These are phyloP conservation scores for Solanum bukasovii DNA, from an alignment of 257 asterid species.

Conservation along the genomic window DNA sequence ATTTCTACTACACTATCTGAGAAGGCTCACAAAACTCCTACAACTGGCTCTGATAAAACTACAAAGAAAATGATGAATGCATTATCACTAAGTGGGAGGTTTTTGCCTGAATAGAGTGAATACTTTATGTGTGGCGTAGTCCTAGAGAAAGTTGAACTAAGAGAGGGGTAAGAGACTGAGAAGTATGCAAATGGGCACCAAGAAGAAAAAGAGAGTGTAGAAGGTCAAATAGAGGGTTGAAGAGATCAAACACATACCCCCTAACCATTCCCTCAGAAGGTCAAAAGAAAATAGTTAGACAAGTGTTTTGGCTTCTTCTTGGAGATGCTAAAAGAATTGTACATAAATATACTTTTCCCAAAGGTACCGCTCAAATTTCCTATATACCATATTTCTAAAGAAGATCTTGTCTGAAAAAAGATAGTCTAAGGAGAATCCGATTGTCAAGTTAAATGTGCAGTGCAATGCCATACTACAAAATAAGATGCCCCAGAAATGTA, in stretches of 20 bases:
- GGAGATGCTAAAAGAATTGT: background rate
- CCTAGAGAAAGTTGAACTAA: background rate
- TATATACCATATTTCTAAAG: too few relatives aligned
- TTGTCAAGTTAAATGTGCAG: background rate
- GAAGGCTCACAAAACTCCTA: background rate
- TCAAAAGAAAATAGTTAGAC: background rate
- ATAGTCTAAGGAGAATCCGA: background rate
- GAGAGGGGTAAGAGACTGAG: background rate
- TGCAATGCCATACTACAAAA: background rate
- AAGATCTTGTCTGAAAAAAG: background rate
- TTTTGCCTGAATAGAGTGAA: background rate
- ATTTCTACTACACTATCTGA: background rate
- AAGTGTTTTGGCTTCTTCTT: background rate
- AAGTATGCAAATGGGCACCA: background rate
- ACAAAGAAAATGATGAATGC: background rate
- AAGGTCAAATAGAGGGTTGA: too few relatives aligned
- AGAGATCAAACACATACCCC: too few relatives aligned
- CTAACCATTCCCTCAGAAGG: background rate
- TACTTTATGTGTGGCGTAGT: background rate
- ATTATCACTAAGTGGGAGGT: background rate
- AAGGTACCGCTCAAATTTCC: background rate
- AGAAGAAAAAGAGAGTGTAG: background rate
- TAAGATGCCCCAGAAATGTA: background rate
- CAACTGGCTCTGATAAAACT: background rate
- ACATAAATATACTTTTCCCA: background rate